Evolutionary conservation across 139 green algal genomes (phyloP), one percentile per base, ranked within the genome.

Genomic region (Asterochloris sp.): DNA sequence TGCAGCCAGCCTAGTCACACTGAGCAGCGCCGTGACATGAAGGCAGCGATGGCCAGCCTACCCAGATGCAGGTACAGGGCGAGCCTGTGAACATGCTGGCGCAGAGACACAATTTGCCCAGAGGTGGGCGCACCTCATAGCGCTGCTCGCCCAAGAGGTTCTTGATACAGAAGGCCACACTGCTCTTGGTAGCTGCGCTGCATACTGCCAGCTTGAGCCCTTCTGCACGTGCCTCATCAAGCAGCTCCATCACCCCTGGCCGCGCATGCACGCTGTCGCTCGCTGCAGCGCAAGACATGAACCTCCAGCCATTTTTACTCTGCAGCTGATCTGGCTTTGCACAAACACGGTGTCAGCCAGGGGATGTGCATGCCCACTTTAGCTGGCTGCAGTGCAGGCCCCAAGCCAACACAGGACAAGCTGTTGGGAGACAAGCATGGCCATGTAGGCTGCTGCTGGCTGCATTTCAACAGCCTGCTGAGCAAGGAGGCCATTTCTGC

Each of bases 161-260:
- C 13, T 90, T 85, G 69, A 99, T 73, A 2, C 89, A 91, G 83
- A 90, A 94, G 21, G 95, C 84, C 68, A 94, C 92, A n/a, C 90
- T 93, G 74, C 76, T 83, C 88, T 98, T 98, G 81, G 96, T 98
- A 47, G 94, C 90, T 0, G 96, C 95, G 27, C 88, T 94, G 91
- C 96, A 98, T 14, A 98, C 96, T 0, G 91, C 94, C 68, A 98
- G 76, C 13, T 91, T 85, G 21, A 89, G 78, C 11, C 92, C 91
- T 14, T 88, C 89, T 4, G 86, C 89, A 0, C 87, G 83, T 0
- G 95, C 95, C 80, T 95, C 95, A 84, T 96, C 93, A 88, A 98
- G 96, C 62, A 98, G 69, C 17, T 86, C 80, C 76, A 98, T 80
- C 29, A 98, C 86, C 11, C 94, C 94, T 0, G 93, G 89, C 4